These are phyloP conservation scores for Kluyveromyces sp. DNA, from an alignment of 1,139 yeast genomes.

Conservation along the genomic window DNA sequence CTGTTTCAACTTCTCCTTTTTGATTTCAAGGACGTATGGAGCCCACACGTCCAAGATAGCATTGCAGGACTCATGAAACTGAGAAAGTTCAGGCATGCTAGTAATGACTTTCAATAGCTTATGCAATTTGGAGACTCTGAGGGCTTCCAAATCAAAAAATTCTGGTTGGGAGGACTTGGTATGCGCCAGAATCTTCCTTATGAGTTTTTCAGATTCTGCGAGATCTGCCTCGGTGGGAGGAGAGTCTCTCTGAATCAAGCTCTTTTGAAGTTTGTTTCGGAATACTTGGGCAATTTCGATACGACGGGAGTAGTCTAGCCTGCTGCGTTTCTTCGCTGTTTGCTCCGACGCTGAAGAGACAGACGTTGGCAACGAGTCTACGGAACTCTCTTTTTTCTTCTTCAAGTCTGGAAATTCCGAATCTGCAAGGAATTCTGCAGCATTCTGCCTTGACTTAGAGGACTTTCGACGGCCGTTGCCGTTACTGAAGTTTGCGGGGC, in stretches of 20 bases:
- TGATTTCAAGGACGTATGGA: conserved; percentile 19
- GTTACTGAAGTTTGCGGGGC: not conserved
- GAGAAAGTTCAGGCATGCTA: conserved; percentile 21
- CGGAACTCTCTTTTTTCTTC: not conserved
- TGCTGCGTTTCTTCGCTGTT: conserved; percentile 13
- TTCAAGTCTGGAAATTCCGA: not conserved
- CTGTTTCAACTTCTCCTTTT: conserved; percentile 20
- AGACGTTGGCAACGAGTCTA: conserved; percentile 2
- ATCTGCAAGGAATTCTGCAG: not conserved
- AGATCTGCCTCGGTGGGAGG: conserved; percentile 25
- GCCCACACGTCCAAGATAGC: conserved; percentile 25
- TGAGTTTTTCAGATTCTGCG: conserved; percentile 25
- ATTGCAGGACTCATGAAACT: conserved; percentile 27
- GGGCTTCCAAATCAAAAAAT: conserved; percentile 28
- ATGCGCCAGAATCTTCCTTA: conserved; percentile 24
- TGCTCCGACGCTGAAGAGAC: conserved; percentile 2
- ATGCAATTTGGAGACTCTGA: conserved; percentile 27
- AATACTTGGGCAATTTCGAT: conserved; percentile 26
- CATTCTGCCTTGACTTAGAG: not conserved
- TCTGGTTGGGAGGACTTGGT: conserved; percentile 20
- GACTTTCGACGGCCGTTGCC: not conserved
- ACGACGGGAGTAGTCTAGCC: conserved; percentile 23
- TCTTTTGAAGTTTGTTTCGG: conserved; percentile 29
- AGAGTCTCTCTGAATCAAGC: conserved; percentile 27
- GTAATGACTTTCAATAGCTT: conserved; percentile 28